Conservation (phyloP, 2,329 filamentous ascomycete genomes). For the Fusarium anthophilum region DNA sequence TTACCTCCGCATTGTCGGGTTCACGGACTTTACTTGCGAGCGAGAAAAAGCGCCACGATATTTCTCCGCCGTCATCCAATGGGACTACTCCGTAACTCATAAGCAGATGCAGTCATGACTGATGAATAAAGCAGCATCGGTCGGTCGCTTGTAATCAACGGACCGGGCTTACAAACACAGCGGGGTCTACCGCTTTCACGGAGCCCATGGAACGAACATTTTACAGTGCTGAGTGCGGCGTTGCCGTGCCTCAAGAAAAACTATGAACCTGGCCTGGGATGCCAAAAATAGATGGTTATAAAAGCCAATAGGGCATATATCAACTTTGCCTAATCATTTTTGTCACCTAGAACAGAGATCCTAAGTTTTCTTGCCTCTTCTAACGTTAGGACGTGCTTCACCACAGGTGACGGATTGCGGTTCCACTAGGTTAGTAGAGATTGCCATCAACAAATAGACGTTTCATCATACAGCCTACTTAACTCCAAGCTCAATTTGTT, state of each 20-base stretch:
- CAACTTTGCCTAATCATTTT: not conserved
- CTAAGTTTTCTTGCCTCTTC: not conserved
- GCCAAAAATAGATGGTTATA: not conserved
- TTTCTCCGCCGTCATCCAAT: not conserved
- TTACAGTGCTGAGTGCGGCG: slow-evolving; percentile 21
- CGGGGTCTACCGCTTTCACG: slow-evolving; percentile 13
- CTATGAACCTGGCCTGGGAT: not conserved
- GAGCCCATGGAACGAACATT: not conserved
- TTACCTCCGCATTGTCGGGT: slow-evolving; percentile 34
- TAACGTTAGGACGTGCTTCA: not conserved
- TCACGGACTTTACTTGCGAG: slow-evolving; percentile 39
- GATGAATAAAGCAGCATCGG: not conserved
- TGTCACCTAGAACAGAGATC: not conserved
- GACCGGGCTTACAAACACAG: slow-evolving; percentile 21
- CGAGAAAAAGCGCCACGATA: slow-evolving; percentile 28
- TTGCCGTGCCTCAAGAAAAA: slow-evolving; percentile 4
- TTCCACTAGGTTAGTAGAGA: slow-evolving; percentile 16
- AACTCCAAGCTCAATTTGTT: not conserved
- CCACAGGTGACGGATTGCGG: not conserved
- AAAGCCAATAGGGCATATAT: not conserved
- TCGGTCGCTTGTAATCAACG: slow-evolving; percentile 3
- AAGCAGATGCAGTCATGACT: not conserved
- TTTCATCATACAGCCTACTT: slow-evolving; percentile 28
- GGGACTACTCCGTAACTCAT: not conserved
- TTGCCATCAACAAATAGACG: slow-evolving; percentile 22